Base-by-base conservation (phyloP, 2,329 filamentous ascomycete genomes). In the Cladorrhinum sp. region DNA sequence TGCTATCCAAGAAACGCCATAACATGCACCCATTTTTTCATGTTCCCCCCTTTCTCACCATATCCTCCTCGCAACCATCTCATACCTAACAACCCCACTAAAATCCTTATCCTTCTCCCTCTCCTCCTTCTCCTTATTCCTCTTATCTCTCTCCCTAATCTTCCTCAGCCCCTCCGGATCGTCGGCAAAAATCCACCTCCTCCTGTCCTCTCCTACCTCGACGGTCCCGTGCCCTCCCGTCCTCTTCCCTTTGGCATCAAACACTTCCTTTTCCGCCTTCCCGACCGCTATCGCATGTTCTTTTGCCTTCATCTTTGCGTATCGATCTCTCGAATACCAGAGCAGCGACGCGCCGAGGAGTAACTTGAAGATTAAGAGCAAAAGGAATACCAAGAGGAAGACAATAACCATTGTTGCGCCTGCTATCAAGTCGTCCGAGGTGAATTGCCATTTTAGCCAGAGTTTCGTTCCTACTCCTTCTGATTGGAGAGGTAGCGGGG, bases 31-130 rank as follows among this genome's bases (percentile, higher is more conserved):
- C 33, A 50, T 3, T 18, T 28, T 8, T 16, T 16, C 23, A 33
- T 28, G 39, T 18, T 42, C 6, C 9, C 36, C 20, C 14, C 53
- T 53, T 16, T 16, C 24, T 66, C 75, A 98, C 95, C 95, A 99
- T 69, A 99, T 99, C 72, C 95, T 84, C 82, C 97, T 98, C 0
- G 92, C 91, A 68, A 92, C 88, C 95, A 98, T 97, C 72, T 92
- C 92, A 77, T 97, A 99, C 69, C 95, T 82, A 68, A 82, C 86
- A 64, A 86, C 91, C 72, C 77, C 86, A 70, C 82, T 89, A 75
- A 86, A 85, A 72, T 84, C 86, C 57, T 84, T 82, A 59, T 81
- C 86, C 57, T 84, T 82, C 57, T 81, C 76, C 63, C 79, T 79
- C 33, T 75, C 77, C 23, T 81, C 81, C 66, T 83, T 86, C 65